Evolutionary conservation across 768 basidiomycete genomes (phyloP).

Genomic region (Suillus clintonianus): DNA sequence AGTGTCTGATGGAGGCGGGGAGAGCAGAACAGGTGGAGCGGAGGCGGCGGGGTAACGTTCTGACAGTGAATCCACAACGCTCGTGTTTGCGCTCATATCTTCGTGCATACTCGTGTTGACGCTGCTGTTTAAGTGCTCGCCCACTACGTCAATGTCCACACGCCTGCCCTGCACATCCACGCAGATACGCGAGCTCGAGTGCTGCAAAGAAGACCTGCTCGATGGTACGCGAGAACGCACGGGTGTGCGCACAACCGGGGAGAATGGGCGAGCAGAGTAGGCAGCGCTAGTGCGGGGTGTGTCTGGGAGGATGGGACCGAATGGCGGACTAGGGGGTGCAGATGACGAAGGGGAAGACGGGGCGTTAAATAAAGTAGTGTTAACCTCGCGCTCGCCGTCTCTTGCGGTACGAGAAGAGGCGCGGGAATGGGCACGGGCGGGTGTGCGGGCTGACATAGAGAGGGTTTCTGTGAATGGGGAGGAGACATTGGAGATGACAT

Average conservation of each 20-base stretch:
- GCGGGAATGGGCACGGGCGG: constrained; percentile 15
- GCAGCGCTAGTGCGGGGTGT: constrained; percentile 29
- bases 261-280: constrained; percentile 29
- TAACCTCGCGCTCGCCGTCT: constrained; percentile 13
- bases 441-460: constrained; percentile 4
- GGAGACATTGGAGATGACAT: constrained; percentile 44
- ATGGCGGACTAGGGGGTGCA: constrained; percentile 13
- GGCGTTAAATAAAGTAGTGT: not conserved
- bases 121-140: not conserved
- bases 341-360: constrained; percentile 1
- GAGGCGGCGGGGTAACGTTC: constrained; percentile 32
- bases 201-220: not conserved
- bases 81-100: not conserved
- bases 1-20: constrained; percentile 19
- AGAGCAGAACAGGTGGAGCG: constrained; percentile 29
- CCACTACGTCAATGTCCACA: not conserved
- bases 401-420: not conserved
- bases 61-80: constrained; percentile 27
- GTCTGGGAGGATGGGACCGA: constrained; percentile 31
- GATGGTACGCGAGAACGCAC: not conserved
- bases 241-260: constrained; percentile 20
- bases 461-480: constrained; percentile 17
- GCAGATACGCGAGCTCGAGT: not conserved
- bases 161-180: not conserved
- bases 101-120: not conserved